Conservation (phyloP, 805 yeast genomes). For the Alloascoidea hylecoeti region DNA sequence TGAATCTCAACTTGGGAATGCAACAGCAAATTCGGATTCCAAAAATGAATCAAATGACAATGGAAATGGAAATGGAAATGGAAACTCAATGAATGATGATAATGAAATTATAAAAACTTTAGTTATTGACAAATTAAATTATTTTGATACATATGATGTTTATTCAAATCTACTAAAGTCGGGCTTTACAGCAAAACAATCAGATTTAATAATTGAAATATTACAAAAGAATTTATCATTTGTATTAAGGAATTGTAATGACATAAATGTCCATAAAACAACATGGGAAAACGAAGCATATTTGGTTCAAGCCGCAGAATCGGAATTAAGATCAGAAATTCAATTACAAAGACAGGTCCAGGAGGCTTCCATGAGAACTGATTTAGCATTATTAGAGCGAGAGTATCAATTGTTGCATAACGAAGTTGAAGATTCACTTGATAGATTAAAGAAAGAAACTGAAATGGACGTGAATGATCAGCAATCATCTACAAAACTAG, state of each 20-base stretch:
- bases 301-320: slow-evolving; percentile 82
- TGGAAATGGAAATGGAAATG: too few relatives aligned
- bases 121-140: too few relatives aligned
- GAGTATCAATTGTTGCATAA: slow-evolving; percentile 63
- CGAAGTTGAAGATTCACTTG: slow-evolving; percentile 51
- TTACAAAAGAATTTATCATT: slow-evolving; percentile 20
- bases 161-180: slow-evolving; percentile 35
- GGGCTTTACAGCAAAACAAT: slow-evolving; percentile 49
- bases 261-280: slow-evolving; percentile 25
- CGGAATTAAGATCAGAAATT: slow-evolving; percentile 72
- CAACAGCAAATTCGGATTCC: too few relatives aligned
- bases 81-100: too few relatives aligned
- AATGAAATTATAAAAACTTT: too few relatives aligned
- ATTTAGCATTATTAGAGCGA: slow-evolving; percentile 56
- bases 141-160: slow-evolving; percentile 50
- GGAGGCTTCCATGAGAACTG: slow-evolving; percentile 49
- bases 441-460: slow-evolving; percentile 56
- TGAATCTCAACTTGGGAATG: too few relatives aligned
- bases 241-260: slow-evolving; percentile 18
- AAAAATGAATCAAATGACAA: too few relatives aligned
- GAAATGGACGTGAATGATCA: slow-evolving; percentile 80
- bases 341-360: slow-evolving; percentile 59
- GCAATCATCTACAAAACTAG: slow-evolving; percentile 67
- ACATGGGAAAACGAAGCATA: slow-evolving; percentile 84
- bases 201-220: slow-evolving; percentile 38